Percentiles rank a stretch among this genome's conserved stretches.
phyloP scores from a whole-genome alignment of 352 stramenopile genomes.

The Phytophthora kernoviae region DNA sequence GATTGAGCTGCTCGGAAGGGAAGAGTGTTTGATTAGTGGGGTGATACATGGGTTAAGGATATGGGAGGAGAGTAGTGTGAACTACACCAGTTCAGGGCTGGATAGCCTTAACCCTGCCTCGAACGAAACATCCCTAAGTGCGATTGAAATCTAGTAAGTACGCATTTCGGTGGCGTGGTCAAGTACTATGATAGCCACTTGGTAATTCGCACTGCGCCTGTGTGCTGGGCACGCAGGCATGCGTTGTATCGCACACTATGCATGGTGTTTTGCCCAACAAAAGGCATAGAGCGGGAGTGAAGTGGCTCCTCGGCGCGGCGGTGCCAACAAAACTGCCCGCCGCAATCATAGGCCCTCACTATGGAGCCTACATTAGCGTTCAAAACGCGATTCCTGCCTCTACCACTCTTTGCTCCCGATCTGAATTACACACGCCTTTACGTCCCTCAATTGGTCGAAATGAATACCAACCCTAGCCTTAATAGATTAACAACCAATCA shows the following conservation, averaged over 20 bases:
- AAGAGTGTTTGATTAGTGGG: not conserved
- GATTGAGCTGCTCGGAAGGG: not conserved
- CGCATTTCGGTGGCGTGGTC: too few relatives aligned
- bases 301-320: not conserved
- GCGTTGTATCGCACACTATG: too few relatives aligned
- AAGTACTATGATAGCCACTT: too few relatives aligned
- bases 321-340: not conserved
- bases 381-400: not conserved
- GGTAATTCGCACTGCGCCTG: too few relatives aligned
- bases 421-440: conserved; percentile 2
- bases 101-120: too few relatives aligned
- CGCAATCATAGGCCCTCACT: not conserved
- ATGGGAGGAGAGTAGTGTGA: too few relatives aligned
- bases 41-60: too few relatives aligned
- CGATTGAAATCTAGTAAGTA: too few relatives aligned
- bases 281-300: not conserved
- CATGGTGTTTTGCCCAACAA: not conserved
- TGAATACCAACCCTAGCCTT: too few relatives aligned
- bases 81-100: too few relatives aligned
- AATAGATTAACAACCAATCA: not conserved
- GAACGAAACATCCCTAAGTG: too few relatives aligned
- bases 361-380: not conserved
- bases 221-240: too few relatives aligned
- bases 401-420: conserved; percentile 1
- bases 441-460: conserved; percentile 1